Percentiles rank a stretch among this genome's conserved stretches.
phyloP scores from a whole-genome alignment of 2,329 filamentous ascomycete genomes.

The Colletotrichum aenigma region DNA sequence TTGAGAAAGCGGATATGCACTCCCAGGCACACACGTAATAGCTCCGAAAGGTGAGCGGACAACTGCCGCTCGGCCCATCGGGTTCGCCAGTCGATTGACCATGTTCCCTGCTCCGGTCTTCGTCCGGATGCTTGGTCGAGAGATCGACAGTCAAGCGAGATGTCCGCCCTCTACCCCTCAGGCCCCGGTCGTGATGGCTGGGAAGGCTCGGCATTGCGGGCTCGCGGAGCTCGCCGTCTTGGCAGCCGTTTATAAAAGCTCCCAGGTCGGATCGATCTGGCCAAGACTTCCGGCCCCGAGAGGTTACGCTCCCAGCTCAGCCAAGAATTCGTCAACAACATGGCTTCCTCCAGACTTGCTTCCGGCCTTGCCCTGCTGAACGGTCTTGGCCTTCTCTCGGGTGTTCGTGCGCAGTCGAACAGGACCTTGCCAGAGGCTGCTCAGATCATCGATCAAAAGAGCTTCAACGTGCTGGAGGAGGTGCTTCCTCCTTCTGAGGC shows the following conservation, averaged over 20 bases:
- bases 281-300: not conserved
- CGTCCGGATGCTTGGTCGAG: not conserved
- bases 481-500: slow-evolving; percentile 40
- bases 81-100: not conserved
- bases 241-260: not conserved
- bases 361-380: slow-evolving; percentile 19
- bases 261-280: not conserved
- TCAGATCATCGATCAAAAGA: slow-evolving; percentile 46
- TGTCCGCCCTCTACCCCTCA: not conserved
- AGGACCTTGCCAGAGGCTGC: slow-evolving; percentile 25
- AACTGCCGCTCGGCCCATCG: not conserved
- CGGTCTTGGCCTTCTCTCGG: slow-evolving; percentile 21
- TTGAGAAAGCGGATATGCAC: not conserved
- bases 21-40: not conserved
- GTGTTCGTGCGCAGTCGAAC: slow-evolving; percentile 17
- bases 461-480: slow-evolving; percentile 44
- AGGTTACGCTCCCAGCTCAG: not conserved
- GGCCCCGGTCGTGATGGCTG: not conserved
- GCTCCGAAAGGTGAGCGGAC: not conserved
- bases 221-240: not conserved
- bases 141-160: not conserved
- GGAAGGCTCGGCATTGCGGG: not conserved
- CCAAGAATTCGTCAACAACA: not conserved
- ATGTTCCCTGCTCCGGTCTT: not conserved
- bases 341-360: not conserved